Conservation (phyloP, 441 rosid species). For the Bruguiera hainesii region DNA sequence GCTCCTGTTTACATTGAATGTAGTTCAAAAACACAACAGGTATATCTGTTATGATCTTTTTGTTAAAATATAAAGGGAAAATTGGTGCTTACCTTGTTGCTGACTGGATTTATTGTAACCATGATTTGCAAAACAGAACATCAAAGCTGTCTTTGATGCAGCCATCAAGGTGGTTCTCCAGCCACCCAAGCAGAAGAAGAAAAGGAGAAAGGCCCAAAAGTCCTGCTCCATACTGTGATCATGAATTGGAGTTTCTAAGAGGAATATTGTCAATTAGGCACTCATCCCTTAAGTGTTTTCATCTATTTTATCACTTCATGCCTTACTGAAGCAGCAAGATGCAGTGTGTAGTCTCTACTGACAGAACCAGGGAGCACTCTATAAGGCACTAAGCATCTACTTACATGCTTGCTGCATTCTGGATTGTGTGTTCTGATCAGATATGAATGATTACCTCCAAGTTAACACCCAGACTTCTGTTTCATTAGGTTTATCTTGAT, state of each 20-base stretch:
- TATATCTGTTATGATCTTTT: constrained; percentile 16
- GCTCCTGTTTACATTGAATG: constrained; percentile 85
- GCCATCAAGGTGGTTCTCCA: constrained; percentile 95
- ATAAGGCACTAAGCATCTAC: constrained; percentile 17
- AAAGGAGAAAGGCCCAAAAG: constrained; percentile 77
- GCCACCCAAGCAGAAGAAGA: constrained; percentile 85
- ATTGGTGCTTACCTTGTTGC: neutral
- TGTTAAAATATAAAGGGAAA: constrained; percentile 1
- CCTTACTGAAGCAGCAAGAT: constrained; percentile 28
- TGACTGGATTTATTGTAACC: constrained; percentile 13
- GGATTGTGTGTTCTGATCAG: constrained; percentile 20
- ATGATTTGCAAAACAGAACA: constrained; percentile 52
- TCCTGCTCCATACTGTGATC: constrained; percentile 75
- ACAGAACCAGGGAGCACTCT: constrained; percentile 34
- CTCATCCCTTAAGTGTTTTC: constrained; percentile 19
- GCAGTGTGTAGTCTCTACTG: constrained; percentile 36
- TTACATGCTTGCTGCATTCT: constrained; percentile 8
- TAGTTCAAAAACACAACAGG: constrained; percentile 97
- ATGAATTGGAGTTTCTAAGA: constrained; percentile 1
- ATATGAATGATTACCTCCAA: constrained; percentile 19
- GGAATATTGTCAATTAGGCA: constrained; percentile 24
- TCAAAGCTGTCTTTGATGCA: constrained; percentile 93
- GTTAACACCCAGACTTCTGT: constrained; percentile 13
- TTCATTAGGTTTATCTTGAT: constrained; percentile 21
- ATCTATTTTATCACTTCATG: constrained; percentile 17